Percentiles rank a stretch among this genome's conserved stretches.
These are phyloP conservation scores for Phialemoniopsis sp. DNA, from an alignment of 2,329 filamentous ascomycete genomes.

Conservation along the genomic window DNA sequence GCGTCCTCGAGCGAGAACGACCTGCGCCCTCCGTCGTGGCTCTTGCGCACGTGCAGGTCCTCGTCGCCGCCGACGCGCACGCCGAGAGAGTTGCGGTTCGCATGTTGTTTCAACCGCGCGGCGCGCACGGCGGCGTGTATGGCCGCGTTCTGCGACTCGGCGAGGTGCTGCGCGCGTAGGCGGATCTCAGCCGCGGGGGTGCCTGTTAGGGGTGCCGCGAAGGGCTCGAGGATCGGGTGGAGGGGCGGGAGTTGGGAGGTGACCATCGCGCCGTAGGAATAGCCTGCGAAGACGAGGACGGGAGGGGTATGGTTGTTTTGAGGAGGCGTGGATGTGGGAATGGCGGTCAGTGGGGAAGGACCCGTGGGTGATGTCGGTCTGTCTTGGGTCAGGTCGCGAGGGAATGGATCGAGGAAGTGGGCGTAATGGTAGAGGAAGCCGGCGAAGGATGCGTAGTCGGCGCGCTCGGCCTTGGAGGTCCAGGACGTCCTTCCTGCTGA, in stretches of 20 bases:
- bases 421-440: slow-evolving; percentile 76
- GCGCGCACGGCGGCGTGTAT: slow-evolving; percentile 27
- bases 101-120: slow-evolving; percentile 8
- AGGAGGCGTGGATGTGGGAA: slow-evolving; percentile 4
- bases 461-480: slow-evolving; percentile 75
- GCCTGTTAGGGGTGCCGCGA: slow-evolving; percentile 46
- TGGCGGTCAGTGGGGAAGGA: not conserved
- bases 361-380: not conserved
- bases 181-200: slow-evolving; percentile 66
- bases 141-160: slow-evolving; percentile 54
- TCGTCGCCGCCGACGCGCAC: slow-evolving; percentile 49
- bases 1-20: slow-evolving; percentile 33
- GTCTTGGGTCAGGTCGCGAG: not conserved
- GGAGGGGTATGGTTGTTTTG: slow-evolving; percentile 13
- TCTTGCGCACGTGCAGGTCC: slow-evolving; percentile 27
- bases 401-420: slow-evolving; percentile 47
- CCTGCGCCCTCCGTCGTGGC: slow-evolving; percentile 24
- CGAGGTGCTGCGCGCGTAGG: slow-evolving; percentile 64
- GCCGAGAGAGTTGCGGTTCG: slow-evolving; percentile 28
- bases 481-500: slow-evolving; percentile 81
- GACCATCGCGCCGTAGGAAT: slow-evolving; percentile 88
- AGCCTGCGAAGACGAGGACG: slow-evolving; percentile 61
- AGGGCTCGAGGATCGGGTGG: slow-evolving; percentile 53
- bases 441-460: slow-evolving; percentile 79
- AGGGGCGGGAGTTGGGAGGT: slow-evolving; percentile 67